Conservation (phyloP, 345 rosid genomes). For the Citrus reticulata region DNA sequence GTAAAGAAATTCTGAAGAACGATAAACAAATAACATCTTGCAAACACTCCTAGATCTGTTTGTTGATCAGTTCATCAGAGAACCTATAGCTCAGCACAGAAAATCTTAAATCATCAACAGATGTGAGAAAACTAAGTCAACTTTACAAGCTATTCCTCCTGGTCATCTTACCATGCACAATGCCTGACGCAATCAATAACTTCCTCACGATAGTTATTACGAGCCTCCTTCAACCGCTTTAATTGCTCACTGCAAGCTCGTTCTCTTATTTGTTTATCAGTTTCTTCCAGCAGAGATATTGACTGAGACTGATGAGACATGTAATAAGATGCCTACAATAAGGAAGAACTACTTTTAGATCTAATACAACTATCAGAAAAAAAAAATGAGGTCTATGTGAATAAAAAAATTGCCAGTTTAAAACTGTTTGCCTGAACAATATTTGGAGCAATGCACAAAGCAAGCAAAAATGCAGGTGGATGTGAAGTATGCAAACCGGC, state of each 20-base stretch:
- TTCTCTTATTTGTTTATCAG: constrained; percentile 88
- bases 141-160: not conserved
- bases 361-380: constrained; percentile 5
- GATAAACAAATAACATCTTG: not conserved
- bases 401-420: not conserved
- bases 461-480: not conserved
- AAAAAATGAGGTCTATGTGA: not conserved
- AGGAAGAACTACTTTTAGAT: constrained; percentile 26
- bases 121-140: constrained; percentile 10
- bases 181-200: constrained; percentile 84
- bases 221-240: constrained; percentile 87
- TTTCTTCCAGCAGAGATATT: constrained; percentile 83
- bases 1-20: not conserved
- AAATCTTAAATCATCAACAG: not conserved
- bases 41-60: not conserved
- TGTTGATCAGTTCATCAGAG: not conserved
- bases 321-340: constrained; percentile 76
- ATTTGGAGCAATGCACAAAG: not conserved
- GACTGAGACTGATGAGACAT: constrained; percentile 87
- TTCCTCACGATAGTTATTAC: constrained; percentile 79
- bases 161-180: constrained; percentile 69
- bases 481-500: not conserved
- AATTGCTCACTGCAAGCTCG: constrained; percentile 59
- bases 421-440: not conserved
- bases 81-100: not conserved